Evolutionary conservation across 169 alveolate species (phyloP), one percentile per base, ranked within the genome.

Genomic region (Cryptosporidium felis): DNA sequence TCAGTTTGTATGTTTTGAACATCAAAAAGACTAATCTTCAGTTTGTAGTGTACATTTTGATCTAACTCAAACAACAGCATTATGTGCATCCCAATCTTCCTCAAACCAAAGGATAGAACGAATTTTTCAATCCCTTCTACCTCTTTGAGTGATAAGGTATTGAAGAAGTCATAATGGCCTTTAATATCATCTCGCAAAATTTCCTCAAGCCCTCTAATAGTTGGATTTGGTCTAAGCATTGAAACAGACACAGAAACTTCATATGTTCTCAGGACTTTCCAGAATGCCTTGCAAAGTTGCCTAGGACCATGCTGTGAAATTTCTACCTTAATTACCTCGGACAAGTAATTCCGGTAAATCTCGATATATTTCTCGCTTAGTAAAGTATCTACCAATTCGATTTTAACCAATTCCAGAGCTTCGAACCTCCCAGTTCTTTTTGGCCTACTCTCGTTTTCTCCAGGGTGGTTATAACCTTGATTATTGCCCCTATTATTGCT

Each of bases 41-140:
- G 10, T 18, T 74, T 74, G 40, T 51, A 74, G 51, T 49, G 74
- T 5, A 56, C 38, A 0, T 53, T 5, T 53, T 30, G 26, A 36
- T 56, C 67, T 14, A 74, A 30, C 28, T 49, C 65, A 53, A 74
- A 36, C n/a, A 56, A 18, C 2, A 74, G 41, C 16, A 56, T 9
- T 14, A 74, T 74, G 10, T 74, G 85, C 85, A 74, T 74, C 26
- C 85, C 85, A 1, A 74, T 23, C 12, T 36, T 40, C n/a, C 85
- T 49, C 56, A 74, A 36, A 3, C 85, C 67, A 74, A 74, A 74
- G 28, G 85, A 53, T 36, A 74, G 12, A 14, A 53, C 2, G 23
- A 51, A 53, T 8, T 53, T 74, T 5, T 34, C 67, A 9, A 74
- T 2, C 5, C 16, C 59, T 12, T 51, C 66, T 12, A 74, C 26